phyloP scores from a whole-genome alignment of 2,329 filamentous ascomycete species.

The Hansfordia pulvinata region DNA sequence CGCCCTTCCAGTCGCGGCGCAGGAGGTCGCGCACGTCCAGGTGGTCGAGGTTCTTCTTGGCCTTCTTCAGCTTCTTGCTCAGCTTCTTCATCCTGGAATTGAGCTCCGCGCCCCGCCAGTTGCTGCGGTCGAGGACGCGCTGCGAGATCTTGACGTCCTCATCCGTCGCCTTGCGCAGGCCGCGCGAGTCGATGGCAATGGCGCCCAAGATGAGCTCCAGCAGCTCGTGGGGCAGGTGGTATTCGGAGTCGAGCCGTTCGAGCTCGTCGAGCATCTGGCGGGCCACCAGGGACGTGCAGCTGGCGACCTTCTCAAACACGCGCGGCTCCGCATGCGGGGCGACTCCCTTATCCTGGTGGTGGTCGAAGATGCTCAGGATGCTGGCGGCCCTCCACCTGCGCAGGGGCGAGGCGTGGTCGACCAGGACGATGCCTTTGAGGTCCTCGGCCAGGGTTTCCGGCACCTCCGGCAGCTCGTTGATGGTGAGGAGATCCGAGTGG shows the following conservation, averaged over 20 bases:
- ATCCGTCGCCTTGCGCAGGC: conserved; percentile 22
- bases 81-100: conserved; percentile 26
- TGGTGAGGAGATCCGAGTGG: conserved; percentile 28
- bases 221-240: conserved; percentile 31
- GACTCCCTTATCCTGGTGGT: conserved; percentile 26
- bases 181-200: conserved; percentile 29
- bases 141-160: conserved; percentile 22
- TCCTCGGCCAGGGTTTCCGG: conserved; percentile 26
- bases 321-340: conserved; percentile 25
- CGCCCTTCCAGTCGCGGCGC: conserved; percentile 31
- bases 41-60: conserved; percentile 26
- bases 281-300: conserved; percentile 29
- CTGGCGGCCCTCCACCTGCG: conserved; percentile 26
- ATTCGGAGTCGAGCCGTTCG: conserved; percentile 25
- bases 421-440: conserved; percentile 28
- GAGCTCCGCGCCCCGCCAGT: conserved; percentile 23
- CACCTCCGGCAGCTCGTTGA: conserved; percentile 31
- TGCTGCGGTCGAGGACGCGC: conserved; percentile 24
- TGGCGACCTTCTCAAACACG: conserved; percentile 27
- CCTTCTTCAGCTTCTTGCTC: conserved; percentile 21
- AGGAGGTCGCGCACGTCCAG: conserved; percentile 28
- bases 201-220: conserved; percentile 31
- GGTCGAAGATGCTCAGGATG: conserved; percentile 31
- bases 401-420: conserved; percentile 26
- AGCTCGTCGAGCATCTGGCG: conserved; percentile 31